phyloP scores from a whole-genome alignment of 2,329 filamentous ascomycete species.

The Colletotrichum cereale region DNA sequence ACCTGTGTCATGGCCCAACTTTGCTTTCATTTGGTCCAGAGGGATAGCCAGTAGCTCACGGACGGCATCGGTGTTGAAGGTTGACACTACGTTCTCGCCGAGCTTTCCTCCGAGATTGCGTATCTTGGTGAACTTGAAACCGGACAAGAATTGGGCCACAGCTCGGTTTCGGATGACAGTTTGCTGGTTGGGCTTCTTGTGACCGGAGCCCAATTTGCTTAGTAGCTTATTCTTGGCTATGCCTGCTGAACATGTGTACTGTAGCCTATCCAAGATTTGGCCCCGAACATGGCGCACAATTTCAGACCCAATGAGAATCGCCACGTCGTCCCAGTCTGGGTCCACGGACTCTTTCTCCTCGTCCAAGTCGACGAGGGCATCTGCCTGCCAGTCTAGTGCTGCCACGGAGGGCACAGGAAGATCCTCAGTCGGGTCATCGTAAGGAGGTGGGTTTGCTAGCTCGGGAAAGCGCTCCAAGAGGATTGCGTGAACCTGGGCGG shows the following conservation, averaged over 20 bases:
- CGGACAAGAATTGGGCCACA: conserved; percentile 80
- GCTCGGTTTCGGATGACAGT: conserved; percentile 93
- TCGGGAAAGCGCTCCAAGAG: conserved; percentile 84
- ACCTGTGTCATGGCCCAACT: conserved; percentile 86
- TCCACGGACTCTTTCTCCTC: conserved; percentile 81
- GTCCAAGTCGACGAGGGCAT: conserved; percentile 85
- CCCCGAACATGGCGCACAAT: conserved; percentile 83
- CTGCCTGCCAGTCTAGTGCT: conserved; percentile 84
- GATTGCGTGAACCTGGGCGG: conserved; percentile 82
- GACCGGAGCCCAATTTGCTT: conserved; percentile 90
- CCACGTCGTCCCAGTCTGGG: conserved; percentile 97
- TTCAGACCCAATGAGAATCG: conserved; percentile 87
- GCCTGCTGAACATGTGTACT: conserved; percentile 93
- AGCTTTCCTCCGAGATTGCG: conserved; percentile 95
- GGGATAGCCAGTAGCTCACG: conserved; percentile 80
- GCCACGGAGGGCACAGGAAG: conserved; percentile 78
- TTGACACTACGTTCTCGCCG: conserved; percentile 85
- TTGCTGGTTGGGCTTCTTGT: conserved; percentile 95
- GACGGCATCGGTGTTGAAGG: conserved; percentile 84
- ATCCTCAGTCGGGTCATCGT: conserved; percentile 77
- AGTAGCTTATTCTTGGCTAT: conserved; percentile 94
- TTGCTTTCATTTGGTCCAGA: conserved; percentile 80
- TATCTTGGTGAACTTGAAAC: conserved; percentile 95
- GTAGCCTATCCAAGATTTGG: conserved; percentile 75
- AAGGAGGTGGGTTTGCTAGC: conserved; percentile 74